Conservation (phyloP, 371 early-diverging fungal genomes). For the Nematocida displodere region DNA sequence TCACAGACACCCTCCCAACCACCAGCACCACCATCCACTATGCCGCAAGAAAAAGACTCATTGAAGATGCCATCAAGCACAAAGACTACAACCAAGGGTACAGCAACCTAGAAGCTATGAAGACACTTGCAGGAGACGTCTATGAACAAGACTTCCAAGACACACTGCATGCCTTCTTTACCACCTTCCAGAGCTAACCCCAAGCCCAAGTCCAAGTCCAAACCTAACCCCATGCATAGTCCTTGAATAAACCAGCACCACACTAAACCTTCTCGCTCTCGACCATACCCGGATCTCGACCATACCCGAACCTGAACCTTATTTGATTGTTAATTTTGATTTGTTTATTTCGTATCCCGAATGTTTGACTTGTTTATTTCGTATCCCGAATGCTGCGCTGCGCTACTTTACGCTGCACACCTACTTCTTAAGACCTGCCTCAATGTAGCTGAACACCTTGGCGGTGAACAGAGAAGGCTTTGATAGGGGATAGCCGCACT, state of each 20-base stretch:
- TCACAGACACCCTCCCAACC: neutral
- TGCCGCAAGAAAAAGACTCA: conserved; percentile 34
- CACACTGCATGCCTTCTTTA: conserved; percentile 24
- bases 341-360: too few relatives aligned
- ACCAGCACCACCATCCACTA: conserved; percentile 14
- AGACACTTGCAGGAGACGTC: conserved; percentile 11
- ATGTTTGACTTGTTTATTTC: too few relatives aligned
- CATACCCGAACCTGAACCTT: too few relatives aligned
- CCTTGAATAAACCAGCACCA: too few relatives aligned
- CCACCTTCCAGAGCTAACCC: too few relatives aligned
- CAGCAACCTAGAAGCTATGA: conserved; percentile 10
- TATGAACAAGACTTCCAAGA: conserved; percentile 43
- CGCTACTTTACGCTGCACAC: too few relatives aligned
- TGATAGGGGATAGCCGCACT: conserved; percentile 19
- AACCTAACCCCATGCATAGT: too few relatives aligned
- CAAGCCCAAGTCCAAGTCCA: too few relatives aligned
- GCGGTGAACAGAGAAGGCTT: conserved; percentile 23
- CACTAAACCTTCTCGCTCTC: too few relatives aligned
- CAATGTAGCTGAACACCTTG: conserved; percentile 25
- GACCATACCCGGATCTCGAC: too few relatives aligned
- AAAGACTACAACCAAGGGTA: conserved; percentile 1
- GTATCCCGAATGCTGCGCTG: too few relatives aligned
- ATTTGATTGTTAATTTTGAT: too few relatives aligned
- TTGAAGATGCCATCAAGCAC: conserved; percentile 29
- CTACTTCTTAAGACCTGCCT: conserved; percentile 16